Evolutionary conservation across 1,284 basidiomycete species (phyloP).

Genomic region (Ceratorhiza oryzae-sativae): DNA sequence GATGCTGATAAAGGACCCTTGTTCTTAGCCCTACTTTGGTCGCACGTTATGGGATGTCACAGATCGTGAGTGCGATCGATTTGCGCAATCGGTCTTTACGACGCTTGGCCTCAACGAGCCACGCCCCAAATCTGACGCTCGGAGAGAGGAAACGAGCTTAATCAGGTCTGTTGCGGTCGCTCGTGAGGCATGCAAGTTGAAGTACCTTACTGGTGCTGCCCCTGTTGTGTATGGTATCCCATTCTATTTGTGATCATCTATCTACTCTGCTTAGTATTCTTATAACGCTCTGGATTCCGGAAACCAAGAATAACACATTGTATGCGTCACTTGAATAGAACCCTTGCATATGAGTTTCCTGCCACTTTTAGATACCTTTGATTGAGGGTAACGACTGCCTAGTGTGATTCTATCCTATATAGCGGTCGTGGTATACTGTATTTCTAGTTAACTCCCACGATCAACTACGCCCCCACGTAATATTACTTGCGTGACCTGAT

Average conservation of each 20-base stretch:
- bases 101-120: conserved; percentile 64
- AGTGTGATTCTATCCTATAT: too few relatives aligned
- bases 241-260: conserved; percentile 59
- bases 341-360: too few relatives aligned
- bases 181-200: conserved; percentile 83
- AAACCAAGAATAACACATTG: too few relatives aligned
- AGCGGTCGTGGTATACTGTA: too few relatives aligned
- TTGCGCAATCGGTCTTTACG: conserved; percentile 85
- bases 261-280: background rate
- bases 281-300: background rate
- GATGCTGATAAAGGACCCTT: conserved; percentile 17
- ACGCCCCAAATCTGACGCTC: conserved; percentile 48
- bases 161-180: conserved; percentile 82
- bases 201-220: conserved; percentile 95
- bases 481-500: too few relatives aligned
- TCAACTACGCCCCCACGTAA: too few relatives aligned
- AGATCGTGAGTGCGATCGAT: conserved; percentile 94
- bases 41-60: conserved; percentile 99
- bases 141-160: conserved; percentile 44
- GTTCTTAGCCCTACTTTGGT: conserved; percentile 83
- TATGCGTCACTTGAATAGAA: too few relatives aligned
- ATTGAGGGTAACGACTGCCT: too few relatives aligned
- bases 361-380: too few relatives aligned
- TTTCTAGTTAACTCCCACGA: too few relatives aligned
- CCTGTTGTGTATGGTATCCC: conserved; percentile 96